These are phyloP conservation scores for Cutaneotrichosporon sp. DNA, from an alignment of 1,284 basidiomycete genomes.

Conservation along the genomic window DNA sequence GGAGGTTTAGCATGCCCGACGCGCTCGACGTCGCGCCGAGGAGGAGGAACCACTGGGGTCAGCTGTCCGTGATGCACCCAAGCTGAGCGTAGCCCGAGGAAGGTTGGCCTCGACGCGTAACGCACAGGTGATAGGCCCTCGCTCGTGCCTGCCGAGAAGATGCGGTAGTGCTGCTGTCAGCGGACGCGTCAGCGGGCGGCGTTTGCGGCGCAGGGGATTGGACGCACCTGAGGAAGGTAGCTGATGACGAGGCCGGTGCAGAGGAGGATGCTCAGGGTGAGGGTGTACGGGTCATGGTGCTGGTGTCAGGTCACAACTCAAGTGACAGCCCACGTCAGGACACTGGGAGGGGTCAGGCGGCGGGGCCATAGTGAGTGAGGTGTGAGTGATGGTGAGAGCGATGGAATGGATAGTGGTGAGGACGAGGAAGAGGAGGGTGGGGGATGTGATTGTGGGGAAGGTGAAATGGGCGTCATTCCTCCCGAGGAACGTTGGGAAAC, in stretches of 20 bases:
- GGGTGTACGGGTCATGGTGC: slow-evolving; percentile 51
- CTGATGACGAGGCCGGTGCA: slow-evolving; percentile 79
- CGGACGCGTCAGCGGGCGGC: not conserved
- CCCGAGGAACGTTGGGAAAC: not conserved
- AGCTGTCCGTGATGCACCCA: slow-evolving; percentile 7
- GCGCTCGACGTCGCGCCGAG: slow-evolving; percentile 83
- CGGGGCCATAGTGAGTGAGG: not conserved
- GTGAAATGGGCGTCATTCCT: not conserved
- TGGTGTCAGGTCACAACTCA: slow-evolving; percentile 9
- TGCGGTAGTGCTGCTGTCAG: slow-evolving; percentile 33
- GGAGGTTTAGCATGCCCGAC: slow-evolving; percentile 79
- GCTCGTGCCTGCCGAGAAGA: slow-evolving; percentile 64
- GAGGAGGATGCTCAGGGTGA: slow-evolving; percentile 70
- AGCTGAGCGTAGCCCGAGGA: not conserved
- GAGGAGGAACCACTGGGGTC: slow-evolving; percentile 71
- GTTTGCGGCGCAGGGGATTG: no score
- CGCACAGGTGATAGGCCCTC: slow-evolving; percentile 76
- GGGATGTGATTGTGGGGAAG: not conserved
- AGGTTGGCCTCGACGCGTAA: not conserved
- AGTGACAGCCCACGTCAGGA: slow-evolving; percentile 23
- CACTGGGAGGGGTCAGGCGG: slow-evolving; percentile 16
- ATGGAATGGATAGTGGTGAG: not conserved
- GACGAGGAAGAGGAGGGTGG: no score
- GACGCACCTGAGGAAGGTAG: slow-evolving; percentile 77
- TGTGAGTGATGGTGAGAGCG: not conserved